Evolutionary conservation across 176 grass and related monocot genomes (phyloP).

Genomic region (Bonia amplexicaulis): DNA sequence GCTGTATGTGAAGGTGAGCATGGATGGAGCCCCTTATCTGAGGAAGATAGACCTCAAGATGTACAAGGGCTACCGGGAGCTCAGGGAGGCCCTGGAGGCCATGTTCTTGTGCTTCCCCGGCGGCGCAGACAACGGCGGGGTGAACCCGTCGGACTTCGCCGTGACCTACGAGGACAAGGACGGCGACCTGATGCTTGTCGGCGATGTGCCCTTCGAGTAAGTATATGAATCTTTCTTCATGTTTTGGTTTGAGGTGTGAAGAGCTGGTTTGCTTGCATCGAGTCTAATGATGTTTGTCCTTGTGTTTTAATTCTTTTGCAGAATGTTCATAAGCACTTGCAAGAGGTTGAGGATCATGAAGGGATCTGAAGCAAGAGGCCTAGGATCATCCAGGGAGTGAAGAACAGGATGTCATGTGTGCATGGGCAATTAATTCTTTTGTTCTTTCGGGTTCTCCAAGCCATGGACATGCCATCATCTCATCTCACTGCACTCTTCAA

Average conservation of each 20-base stretch:
- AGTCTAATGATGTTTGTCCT: neutral
- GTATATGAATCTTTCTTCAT: neutral
- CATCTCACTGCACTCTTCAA: conserved; percentile 3
- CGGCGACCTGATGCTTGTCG: conserved; percentile 84
- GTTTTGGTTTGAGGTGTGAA: neutral
- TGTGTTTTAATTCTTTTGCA: conserved; percentile 3
- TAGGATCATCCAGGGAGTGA: conserved; percentile 35
- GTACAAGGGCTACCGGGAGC: conserved; percentile 83
- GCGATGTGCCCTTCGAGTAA: conserved; percentile 86
- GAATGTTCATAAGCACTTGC: conserved; percentile 87
- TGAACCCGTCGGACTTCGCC: conserved; percentile 52
- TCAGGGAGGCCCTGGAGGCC: conserved; percentile 71
- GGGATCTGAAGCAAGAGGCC: conserved; percentile 71
- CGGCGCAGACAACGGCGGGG: neutral
- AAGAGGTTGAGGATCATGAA: conserved; percentile 96
- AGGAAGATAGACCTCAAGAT: conserved; percentile 76
- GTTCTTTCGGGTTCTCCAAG: conserved; percentile 42
- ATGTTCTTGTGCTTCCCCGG: conserved; percentile 78
- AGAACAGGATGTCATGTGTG: conserved; percentile 11
- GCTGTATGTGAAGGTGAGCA: conserved; percentile 88
- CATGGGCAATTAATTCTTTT: conserved; percentile 47
- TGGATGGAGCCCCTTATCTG: conserved; percentile 84
- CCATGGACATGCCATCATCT: conserved; percentile 17
- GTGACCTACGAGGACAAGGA: conserved; percentile 84
- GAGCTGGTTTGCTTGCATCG: neutral